phyloP scores from a whole-genome alignment of 768 basidiomycete genomes.

The Baorangia bicolor region DNA sequence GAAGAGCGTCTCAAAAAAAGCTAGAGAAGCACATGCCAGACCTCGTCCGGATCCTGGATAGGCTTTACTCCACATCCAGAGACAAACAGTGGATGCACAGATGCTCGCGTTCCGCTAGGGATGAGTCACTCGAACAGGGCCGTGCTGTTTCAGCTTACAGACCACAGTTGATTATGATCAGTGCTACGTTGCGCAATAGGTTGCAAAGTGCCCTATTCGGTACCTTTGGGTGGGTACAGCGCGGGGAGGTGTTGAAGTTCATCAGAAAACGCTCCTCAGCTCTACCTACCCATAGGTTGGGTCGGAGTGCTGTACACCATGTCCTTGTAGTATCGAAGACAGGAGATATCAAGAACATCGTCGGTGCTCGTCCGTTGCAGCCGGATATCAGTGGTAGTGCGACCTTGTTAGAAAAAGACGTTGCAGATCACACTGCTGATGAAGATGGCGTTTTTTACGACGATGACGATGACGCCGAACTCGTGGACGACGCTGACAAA shows the following conservation, averaged over 20 bases:
- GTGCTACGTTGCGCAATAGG: constrained; percentile 64
- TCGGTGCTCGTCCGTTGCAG: constrained; percentile 37
- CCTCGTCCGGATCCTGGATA: constrained; percentile 58
- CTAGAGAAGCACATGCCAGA: constrained; percentile 54
- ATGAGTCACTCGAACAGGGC: constrained; percentile 8
- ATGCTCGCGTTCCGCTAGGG: background rate
- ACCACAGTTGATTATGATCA: constrained; percentile 67
- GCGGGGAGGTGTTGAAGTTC: constrained; percentile 35
- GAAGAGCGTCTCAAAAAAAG: constrained; percentile 40
- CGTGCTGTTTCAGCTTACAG: constrained; percentile 15
- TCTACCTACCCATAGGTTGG: constrained; percentile 27
- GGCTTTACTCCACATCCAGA: constrained; percentile 46
- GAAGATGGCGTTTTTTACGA: constrained; percentile 26
- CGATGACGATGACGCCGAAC: constrained; percentile 19
- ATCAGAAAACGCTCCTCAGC: constrained; percentile 27
- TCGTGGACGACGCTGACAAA: constrained; percentile 20
- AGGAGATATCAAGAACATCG: constrained; percentile 53
- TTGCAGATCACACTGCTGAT: background rate
- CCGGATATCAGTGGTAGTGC: background rate
- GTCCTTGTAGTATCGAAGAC: constrained; percentile 60
- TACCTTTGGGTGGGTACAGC: constrained; percentile 59
- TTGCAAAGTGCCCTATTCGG: constrained; percentile 41
- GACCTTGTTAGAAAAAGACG: background rate
- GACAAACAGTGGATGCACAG: background rate
- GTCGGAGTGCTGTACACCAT: constrained; percentile 44